Evolutionary conservation across 2,329 filamentous ascomycete species (phyloP), one percentile per base, ranked within the genome.

Genomic region (Botrytis hyacinthi): DNA sequence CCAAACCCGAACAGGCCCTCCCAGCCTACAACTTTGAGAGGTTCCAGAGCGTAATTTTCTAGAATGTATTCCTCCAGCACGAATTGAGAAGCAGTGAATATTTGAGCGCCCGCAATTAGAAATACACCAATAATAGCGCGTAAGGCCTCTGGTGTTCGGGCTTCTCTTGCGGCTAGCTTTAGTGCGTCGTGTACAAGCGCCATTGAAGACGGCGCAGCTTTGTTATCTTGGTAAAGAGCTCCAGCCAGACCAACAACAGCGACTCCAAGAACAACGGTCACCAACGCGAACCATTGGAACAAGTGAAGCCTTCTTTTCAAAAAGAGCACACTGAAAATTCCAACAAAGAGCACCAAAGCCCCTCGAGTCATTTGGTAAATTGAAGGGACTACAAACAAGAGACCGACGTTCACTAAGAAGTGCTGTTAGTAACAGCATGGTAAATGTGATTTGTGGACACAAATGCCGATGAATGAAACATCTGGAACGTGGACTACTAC

Each of bases 351-450:
- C 4, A 99, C 95, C 60, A 99, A 87, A 0, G 96, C 96, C 14
- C 96, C 96, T 74, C 96, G 88, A 1, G 95, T 98, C 96, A 99
- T 99, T 84, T 99, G 96, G 84, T 98, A 99, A 80, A 99, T 98
- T 75, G 93, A 97, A 1, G 96, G 94, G 20, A 93, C 96, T 37
- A 98, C 95, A 81, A 98, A 95, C 67, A 98, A 87, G 77, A 99
- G 86, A 5, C 96, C 96, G 7, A 94, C 93, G 80, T 99, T 99
- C 95, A 99, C 98, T 72, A 98, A 88, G 26, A 20, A 60, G 18
- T 14, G 7, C 22, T 71, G 32, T 72, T 72, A 72, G 71, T 26
- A 68, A 29, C 40, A 69, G 40, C 9, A 32, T 42, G 37, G 5
- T 16, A 42, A 57, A 57, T 32, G n/a, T 10, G 20, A n/a, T 20